Base-by-base conservation (phyloP, 192 early-diverging fungal genomes). In the Podochytrium sp. region DNA sequence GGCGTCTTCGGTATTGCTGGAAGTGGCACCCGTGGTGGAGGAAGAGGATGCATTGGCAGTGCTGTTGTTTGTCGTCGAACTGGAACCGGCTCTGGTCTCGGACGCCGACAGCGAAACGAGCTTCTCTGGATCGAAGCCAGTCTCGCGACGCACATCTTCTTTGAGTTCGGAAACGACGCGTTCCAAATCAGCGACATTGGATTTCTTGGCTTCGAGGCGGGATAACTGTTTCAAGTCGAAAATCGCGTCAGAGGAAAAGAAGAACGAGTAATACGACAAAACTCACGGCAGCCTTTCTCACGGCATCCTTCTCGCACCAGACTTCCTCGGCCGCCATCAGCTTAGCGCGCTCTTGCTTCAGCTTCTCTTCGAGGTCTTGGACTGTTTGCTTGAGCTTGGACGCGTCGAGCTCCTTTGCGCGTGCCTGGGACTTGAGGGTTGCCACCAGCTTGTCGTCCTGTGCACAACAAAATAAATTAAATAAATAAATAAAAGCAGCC, bases 41-140 rank as follows among this genome's bases (percentile, higher is more conserved):
- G n/a, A 23, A 20, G 7, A 10, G 16, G n/a, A 47, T n/a, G n/a
- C n/a, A n/a, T n/a, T n/a, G n/a, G n/a, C n/a, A n/a, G n/a, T n/a
- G n/a, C n/a, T n/a, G n/a, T n/a, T n/a, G n/a, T n/a, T n/a, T 33
- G 29, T 25, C 6, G 59, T 34, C 23, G 32, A 12, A 34, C 33
- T 40, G 59, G 59, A 61, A n/a, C n/a, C n/a, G n/a, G n/a, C n/a
- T n/a, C n/a, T n/a, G n/a, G n/a, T n/a, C n/a, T n/a, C n/a, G n/a
- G n/a, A n/a, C n/a, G n/a, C n/a, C n/a, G n/a, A n/a, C n/a, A n/a
- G n/a, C 6, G 59, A 34, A 23, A 41, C 66, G 53, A 69, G 32
- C 14, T 69, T 69, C 29, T 69, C 66, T 2, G 66, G 66, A 16
- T 69, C 66, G 37, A 69, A 69, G 25, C 66, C 66, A 7, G 66